Evolutionary conservation across 768 basidiomycete genomes (phyloP), one percentile per base, ranked within the genome.

Genomic region (Cystofilobasidium bisporidii): DNA sequence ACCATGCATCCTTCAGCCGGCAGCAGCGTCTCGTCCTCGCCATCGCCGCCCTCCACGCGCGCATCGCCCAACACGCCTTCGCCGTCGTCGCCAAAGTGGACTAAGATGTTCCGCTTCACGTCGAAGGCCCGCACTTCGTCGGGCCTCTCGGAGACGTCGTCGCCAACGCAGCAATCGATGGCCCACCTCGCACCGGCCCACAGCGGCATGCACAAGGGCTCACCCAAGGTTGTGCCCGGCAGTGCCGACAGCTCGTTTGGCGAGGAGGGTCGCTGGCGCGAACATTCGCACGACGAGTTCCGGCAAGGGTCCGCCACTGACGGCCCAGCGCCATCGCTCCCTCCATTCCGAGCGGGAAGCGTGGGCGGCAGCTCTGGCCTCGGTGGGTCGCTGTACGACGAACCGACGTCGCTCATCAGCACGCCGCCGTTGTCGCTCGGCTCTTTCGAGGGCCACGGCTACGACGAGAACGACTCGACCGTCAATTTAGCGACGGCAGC

Each of bases 101-200:
- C 47, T 30, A 66, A 66, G 65, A 66, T 66, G 58, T 66, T 66
- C 64, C 58, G 56, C 57, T 65, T 65, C 41, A 17, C 20, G 20
- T 43, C 60, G 20, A 61, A 61, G 30, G 40, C 24, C 82, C 79
- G 74, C 87, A 91, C 76, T 84, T 84, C 64, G 76, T 78, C 0
- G 58, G 76, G 17, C 80, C 87, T 0, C 75, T 87, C 43, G 65
- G 77, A 28, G 63, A 85, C 22, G 88, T 87, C 18, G 81, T 88
- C 38, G 24, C 38, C 40, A 14, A 14, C n/a, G 22, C 53, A 56
- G n/a, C 24, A 40, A 32, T 48, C 62, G n/a, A n/a, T 30, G 67
- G 87, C 18, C 88, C 87, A 2, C 89, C 87, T 75, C 70, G 83
- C 58, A 81, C 88, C 47, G 82, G 14, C 58, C 26, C 24, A 22